These are phyloP conservation scores for Monilinia laxa DNA, from an alignment of 2,329 filamentous ascomycete species.

Conservation along the genomic window DNA sequence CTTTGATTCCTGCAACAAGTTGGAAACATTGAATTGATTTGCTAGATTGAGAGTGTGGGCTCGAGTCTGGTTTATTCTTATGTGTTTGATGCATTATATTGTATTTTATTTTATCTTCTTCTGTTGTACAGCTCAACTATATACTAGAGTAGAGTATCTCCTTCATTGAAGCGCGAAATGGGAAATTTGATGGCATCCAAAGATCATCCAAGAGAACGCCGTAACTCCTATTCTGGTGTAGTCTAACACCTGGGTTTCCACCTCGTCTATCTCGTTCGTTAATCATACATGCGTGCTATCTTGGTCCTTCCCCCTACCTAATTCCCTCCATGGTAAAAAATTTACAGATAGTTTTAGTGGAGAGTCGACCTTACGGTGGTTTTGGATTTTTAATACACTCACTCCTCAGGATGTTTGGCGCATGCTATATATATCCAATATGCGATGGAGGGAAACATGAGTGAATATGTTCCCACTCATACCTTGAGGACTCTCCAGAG, in stretches of 20 bases:
- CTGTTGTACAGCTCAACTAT: conserved; percentile 10
- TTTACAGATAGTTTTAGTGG: not conserved
- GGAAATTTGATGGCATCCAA: not conserved
- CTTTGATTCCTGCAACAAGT: too few relatives aligned
- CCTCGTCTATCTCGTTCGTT: not conserved
- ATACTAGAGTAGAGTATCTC: conserved; percentile 1
- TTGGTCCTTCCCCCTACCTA: not conserved
- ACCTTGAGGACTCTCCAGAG: conserved; percentile 50
- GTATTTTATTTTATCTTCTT: not conserved
- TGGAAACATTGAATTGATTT: too few relatives aligned
- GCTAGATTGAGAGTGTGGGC: too few relatives aligned
- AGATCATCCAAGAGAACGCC: not conserved
- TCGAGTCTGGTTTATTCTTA: too few relatives aligned
- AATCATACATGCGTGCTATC: not conserved
- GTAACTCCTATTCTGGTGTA: not conserved
- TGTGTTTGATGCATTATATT: too few relatives aligned
- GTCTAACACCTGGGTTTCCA: not conserved
- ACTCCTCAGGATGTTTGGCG: not conserved
- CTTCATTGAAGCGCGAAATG: not conserved
- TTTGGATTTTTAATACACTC: not conserved
- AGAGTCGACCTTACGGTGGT: not conserved
- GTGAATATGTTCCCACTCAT: not conserved
- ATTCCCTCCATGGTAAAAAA: too few relatives aligned
- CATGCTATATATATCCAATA: not conserved
- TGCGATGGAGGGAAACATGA: not conserved